phyloP scores from a whole-genome alignment of 2,329 filamentous ascomycete species.

The Pseudofabraea citricarpa region DNA sequence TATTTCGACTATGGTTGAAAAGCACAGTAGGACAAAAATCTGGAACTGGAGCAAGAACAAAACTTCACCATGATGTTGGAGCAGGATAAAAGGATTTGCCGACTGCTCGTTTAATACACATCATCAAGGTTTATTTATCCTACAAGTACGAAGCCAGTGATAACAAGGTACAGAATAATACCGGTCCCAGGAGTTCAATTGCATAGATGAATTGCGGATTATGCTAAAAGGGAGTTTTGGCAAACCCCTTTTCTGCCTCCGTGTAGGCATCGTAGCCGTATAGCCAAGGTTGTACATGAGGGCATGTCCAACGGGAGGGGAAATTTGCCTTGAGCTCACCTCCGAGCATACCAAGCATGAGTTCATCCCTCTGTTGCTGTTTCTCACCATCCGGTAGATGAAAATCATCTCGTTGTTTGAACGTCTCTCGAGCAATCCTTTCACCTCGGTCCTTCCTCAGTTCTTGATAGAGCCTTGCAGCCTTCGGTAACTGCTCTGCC shows the following conservation, averaged over 20 bases:
- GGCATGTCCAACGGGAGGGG: constrained; percentile 60
- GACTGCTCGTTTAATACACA: too few relatives aligned
- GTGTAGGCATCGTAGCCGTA: constrained; percentile 59
- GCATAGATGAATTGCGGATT: too few relatives aligned
- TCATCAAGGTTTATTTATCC: too few relatives aligned
- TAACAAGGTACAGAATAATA: too few relatives aligned
- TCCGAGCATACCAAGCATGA: constrained; percentile 52
- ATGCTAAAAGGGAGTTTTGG: constrained; percentile 12
- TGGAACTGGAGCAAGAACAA: too few relatives aligned
- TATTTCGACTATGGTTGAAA: too few relatives aligned
- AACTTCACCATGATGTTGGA: too few relatives aligned
- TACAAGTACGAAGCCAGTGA: too few relatives aligned
- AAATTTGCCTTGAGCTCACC: constrained; percentile 48
- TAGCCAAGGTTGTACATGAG: constrained; percentile 57
- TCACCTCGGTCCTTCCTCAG: constrained; percentile 44
- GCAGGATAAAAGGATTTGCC: too few relatives aligned
- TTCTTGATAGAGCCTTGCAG: constrained; percentile 38
- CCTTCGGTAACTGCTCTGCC: constrained; percentile 39
- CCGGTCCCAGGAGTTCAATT: too few relatives aligned
- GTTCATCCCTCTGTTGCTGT: constrained; percentile 50
- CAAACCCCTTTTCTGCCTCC: constrained; percentile 41
- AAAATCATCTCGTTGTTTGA: constrained; percentile 49
- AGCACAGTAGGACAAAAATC: too few relatives aligned
- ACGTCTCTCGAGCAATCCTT: constrained; percentile 57
- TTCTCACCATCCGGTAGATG: constrained; percentile 50